Conservation (phyloP, 2,329 filamentous ascomycete species). For the Pyrenochaeta sp. region DNA sequence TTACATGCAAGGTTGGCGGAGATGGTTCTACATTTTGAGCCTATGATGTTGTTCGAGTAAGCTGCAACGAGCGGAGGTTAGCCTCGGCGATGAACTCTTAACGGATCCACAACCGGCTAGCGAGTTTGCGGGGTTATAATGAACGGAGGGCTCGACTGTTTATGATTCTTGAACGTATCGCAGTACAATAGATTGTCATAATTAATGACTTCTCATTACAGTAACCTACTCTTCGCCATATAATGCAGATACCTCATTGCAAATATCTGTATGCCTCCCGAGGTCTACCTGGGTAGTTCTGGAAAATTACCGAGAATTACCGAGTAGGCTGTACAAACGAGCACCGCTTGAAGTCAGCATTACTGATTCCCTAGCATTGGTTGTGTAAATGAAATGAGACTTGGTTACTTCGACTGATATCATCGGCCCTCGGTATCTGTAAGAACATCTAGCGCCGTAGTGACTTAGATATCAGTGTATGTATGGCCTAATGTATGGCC, state of each 20-base stretch:
- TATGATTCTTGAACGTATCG: neutral
- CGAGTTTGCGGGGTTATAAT: conserved; percentile 17
- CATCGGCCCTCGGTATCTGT: neutral
- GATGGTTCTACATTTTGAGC: conserved; percentile 2
- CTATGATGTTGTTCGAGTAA: conserved; percentile 14
- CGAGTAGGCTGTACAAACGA: neutral
- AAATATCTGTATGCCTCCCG: neutral
- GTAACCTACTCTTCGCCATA: neutral
- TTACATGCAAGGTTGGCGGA: neutral
- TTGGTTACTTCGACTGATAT: neutral
- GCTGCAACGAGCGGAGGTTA: conserved; percentile 24
- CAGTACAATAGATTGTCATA: neutral
- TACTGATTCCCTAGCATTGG: neutral
- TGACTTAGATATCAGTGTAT: neutral
- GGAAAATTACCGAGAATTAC: neutral
- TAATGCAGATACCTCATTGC: neutral
- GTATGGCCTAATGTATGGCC: neutral
- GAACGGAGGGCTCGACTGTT: neutral
- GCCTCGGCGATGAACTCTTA: conserved; percentile 27
- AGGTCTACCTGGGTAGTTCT: neutral
- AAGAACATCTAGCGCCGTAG: neutral
- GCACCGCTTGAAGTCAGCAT: neutral
- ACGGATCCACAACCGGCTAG: conserved; percentile 8
- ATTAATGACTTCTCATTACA: neutral
- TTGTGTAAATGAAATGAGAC: neutral